Conservation (phyloP, 2,329 filamentous ascomycete species). For the Colletotrichum sidae region DNA sequence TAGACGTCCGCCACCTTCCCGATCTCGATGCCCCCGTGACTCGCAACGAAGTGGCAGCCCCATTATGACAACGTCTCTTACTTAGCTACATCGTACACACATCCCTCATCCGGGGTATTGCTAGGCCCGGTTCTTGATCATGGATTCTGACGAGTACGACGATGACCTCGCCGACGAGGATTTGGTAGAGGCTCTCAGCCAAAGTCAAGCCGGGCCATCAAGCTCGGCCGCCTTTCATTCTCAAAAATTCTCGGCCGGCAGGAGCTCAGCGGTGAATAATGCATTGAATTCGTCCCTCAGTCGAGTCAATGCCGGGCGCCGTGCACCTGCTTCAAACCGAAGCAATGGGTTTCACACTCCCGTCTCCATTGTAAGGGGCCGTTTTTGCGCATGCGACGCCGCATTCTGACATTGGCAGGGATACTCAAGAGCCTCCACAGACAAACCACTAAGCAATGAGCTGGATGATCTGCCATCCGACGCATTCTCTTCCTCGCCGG, state of each 20-base stretch:
- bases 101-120: background rate
- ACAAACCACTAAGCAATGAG: slow-evolving; percentile 43
- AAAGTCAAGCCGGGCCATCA: slow-evolving; percentile 45
- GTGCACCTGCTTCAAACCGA: background rate
- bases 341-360: background rate
- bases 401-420: slow-evolving; percentile 2
- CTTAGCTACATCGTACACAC: background rate
- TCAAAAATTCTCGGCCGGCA: background rate
- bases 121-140: slow-evolving; percentile 40
- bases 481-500: slow-evolving; percentile 74
- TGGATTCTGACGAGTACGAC: slow-evolving; percentile 73
- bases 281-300: slow-evolving; percentile 10
- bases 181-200: slow-evolving; percentile 69
- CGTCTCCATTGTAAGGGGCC: slow-evolving; percentile 10
- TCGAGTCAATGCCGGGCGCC: slow-evolving; percentile 11
- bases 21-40: background rate
- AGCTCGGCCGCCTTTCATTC: slow-evolving; percentile 8
- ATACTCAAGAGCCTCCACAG: background rate
- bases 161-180: slow-evolving; percentile 75
- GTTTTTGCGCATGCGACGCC: background rate
- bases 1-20: background rate
- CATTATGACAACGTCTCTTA: slow-evolving; percentile 6
- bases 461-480: slow-evolving; percentile 71
- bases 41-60: background rate
- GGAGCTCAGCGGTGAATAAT: background rate